Evolutionary conservation across 2,329 filamentous ascomycete genomes (phyloP), one percentile per base, ranked within the genome.

Genomic region (Pseudodiploospora longispora): DNA sequence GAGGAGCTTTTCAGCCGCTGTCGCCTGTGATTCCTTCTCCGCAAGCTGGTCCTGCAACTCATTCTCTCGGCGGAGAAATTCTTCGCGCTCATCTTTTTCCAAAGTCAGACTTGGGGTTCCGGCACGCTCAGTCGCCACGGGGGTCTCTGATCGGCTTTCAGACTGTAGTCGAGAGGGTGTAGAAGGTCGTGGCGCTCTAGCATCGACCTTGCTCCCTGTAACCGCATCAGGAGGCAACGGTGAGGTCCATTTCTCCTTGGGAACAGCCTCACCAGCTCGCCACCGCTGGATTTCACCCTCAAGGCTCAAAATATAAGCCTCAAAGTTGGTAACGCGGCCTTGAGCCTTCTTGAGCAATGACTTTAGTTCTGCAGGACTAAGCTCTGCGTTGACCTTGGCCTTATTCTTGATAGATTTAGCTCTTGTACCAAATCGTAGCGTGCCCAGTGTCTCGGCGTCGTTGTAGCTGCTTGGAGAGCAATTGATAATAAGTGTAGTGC

Each of bases 351-450:
- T 90, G 62, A 98, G 81, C 59, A 96, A 76, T 40, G 82, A 76
- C 69, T 97, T 98, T 72, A 98, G 81, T 67, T 98, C 93, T 9
- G 89, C 82, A 38, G 93, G 93, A 59, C 91, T 97, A 57, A 98
- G 79, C 66, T 98, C 93, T 38, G 91, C 90, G 62, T 98, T 98
- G 77, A 98, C 85, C 83, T 97, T 98, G 67, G 93, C 93, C 76
- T 97, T 97, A 74, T 97, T 97, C 83, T 97, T 96, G 73, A 98
- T 98, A 0, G 88, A 87, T 74, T 98, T 98, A 46, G 93, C 93
- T 62, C 93, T 78, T 68, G 93, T 94, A 72, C 93, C 93, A 61
- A 97, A 98, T 38, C 90, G 81, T 48, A 98, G 70, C 1, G 93
- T 98, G 52, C 89, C 85, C 40, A 97, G 70, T 0, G 93, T 97